Evolutionary conservation across 73 alveolate genomes (phyloP).

Genomic region (Paramecium tetraurelia): DNA sequence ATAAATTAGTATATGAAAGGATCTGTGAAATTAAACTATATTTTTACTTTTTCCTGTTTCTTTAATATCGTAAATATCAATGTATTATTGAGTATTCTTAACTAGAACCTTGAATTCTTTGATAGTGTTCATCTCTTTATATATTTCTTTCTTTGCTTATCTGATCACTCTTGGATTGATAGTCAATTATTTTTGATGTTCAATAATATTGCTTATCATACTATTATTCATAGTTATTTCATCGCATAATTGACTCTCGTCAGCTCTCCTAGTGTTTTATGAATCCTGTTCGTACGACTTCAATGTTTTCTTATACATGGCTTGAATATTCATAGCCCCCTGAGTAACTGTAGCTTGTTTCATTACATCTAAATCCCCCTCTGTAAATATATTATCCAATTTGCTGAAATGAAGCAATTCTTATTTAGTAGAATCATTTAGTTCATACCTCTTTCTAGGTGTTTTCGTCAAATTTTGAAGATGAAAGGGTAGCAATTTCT

Average conservation of each 20-base stretch:
- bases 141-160: neutral
- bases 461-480: neutral
- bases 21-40: neutral
- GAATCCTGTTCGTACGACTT: neutral
- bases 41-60: neutral
- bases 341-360: neutral
- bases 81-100: slow-evolving; percentile 12
- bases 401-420: slow-evolving; percentile 7
- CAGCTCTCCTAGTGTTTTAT: neutral
- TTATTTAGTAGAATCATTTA: neutral
- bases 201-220: neutral
- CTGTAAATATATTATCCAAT: slow-evolving; percentile 47
- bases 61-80: neutral
- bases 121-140: slow-evolving; percentile 25
- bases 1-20: slow-evolving; percentile 26
- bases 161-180: slow-evolving; percentile 18
- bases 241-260: neutral
- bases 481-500: slow-evolving; percentile 38
- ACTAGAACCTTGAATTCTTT: slow-evolving; percentile 25
- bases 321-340: neutral
- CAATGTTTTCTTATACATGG: neutral
- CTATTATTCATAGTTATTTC: slow-evolving; percentile 36
- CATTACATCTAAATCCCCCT: neutral
- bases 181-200: neutral
- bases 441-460: slow-evolving; percentile 23